Evolutionary conservation across 257 asterid species (phyloP).

Genomic region (Parsonsia alboflavescens): DNA sequence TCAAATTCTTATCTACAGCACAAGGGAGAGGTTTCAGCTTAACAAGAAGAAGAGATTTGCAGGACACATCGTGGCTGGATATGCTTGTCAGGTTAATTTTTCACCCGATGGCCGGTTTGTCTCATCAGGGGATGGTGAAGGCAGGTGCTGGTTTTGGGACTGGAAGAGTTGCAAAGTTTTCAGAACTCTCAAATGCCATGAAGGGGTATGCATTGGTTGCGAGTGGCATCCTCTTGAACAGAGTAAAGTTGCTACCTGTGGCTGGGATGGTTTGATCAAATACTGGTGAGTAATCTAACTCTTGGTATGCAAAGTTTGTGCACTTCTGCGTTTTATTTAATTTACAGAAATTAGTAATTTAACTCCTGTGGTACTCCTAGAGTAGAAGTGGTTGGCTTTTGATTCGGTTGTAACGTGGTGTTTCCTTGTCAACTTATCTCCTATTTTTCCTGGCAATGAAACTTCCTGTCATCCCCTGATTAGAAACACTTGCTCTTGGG

Average conservation of each 20-base stretch:
- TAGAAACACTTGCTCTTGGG: neutral
- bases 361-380: too few relatives aligned
- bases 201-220: conserved; percentile 87
- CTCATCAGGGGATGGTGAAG: conserved; percentile 98
- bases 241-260: conserved; percentile 99
- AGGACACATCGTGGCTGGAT: conserved; percentile 93
- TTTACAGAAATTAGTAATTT: too few relatives aligned
- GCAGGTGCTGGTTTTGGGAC: conserved; percentile 99
- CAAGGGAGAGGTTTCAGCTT: conserved; percentile 93
- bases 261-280: conserved; percentile 99
- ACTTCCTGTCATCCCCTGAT: neutral
- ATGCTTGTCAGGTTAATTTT: conserved; percentile 97
- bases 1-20: conserved; percentile 90
- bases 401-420: neutral
- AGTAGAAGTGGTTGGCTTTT: neutral
- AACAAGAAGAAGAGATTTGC: conserved; percentile 98
- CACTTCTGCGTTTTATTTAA: too few relatives aligned
- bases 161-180: conserved; percentile 99
- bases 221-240: conserved; percentile 99
- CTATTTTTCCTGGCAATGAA: neutral
- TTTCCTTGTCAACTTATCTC: neutral
- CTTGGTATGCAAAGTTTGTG: conserved; percentile 2
- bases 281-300: conserved; percentile 66
- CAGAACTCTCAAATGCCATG: conserved; percentile 89
- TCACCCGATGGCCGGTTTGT: conserved; percentile 98